Evolutionary conservation across 2,329 filamentous ascomycete species (phyloP).

Genomic region (Scolecobasidium constrictum): DNA sequence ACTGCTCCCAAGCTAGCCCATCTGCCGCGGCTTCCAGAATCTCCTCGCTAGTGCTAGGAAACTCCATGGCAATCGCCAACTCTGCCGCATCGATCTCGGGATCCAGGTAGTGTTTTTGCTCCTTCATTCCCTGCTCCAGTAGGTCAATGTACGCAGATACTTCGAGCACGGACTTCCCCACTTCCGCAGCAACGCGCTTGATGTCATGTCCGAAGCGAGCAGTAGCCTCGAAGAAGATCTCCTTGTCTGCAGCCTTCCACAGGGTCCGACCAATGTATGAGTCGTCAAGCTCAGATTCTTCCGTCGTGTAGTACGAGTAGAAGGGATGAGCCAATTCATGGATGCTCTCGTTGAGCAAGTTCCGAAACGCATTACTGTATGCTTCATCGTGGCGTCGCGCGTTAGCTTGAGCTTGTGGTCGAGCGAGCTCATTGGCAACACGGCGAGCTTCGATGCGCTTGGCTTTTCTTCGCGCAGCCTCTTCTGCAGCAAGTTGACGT

Average conservation of each 20-base stretch:
- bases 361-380: conserved; percentile 35
- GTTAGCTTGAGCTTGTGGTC: conserved; percentile 11
- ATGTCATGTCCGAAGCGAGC: conserved; percentile 54
- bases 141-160: conserved; percentile 58
- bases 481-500: not conserved
- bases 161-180: conserved; percentile 66
- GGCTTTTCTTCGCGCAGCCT: not conserved
- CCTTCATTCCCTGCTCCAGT: conserved; percentile 41
- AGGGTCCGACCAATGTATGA: conserved; percentile 56
- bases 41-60: conserved; percentile 53
- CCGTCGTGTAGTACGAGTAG: conserved; percentile 3
- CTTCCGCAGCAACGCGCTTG: conserved; percentile 47
- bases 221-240: conserved; percentile 55
- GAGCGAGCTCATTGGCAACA: not conserved
- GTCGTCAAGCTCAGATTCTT: conserved; percentile 11
- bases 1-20: conserved; percentile 52
- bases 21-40: conserved; percentile 61
- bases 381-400: conserved; percentile 22
- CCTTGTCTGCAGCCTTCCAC: conserved; percentile 67
- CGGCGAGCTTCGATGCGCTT: not conserved
- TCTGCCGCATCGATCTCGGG: conserved; percentile 42
- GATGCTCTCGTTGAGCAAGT: conserved; percentile 23
- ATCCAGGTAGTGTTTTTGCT: conserved; percentile 28
- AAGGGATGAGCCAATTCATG: conserved; percentile 15
- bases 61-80: conserved; percentile 61